Evolutionary conservation across 768 basidiomycete genomes (phyloP).

Genomic region (Asterophora parasitica): DNA sequence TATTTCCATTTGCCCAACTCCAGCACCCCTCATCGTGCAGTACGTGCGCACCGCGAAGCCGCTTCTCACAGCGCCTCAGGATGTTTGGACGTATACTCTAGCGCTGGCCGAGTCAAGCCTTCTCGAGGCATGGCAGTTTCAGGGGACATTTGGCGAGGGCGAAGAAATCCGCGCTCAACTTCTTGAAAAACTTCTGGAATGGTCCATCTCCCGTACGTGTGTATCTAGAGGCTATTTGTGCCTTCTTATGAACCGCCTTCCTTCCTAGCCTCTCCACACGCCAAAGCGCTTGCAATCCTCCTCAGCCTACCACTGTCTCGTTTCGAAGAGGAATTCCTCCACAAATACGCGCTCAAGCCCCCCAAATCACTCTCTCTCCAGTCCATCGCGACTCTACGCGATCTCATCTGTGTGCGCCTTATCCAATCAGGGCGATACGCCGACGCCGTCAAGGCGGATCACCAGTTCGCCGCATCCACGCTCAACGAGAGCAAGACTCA

Average conservation of each 20-base stretch:
- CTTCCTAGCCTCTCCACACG: conserved; percentile 51
- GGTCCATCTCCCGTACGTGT: conserved; percentile 65
- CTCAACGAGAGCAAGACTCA: conserved; percentile 33
- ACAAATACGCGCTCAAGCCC: conserved; percentile 53
- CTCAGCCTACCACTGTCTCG: conserved; percentile 60
- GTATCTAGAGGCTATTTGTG: neutral
- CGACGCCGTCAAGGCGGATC: conserved; percentile 75
- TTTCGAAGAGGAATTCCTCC: conserved; percentile 58
- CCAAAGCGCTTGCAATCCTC: conserved; percentile 53
- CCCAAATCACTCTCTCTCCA: conserved; percentile 41
- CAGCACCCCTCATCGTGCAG: conserved; percentile 56
- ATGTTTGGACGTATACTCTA: conserved; percentile 64
- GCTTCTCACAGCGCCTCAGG: conserved; percentile 58
- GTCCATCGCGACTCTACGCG: conserved; percentile 59
- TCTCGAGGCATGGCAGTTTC: conserved; percentile 71
- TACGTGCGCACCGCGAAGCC: conserved; percentile 79
- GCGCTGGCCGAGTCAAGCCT: conserved; percentile 65
- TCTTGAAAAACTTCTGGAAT: conserved; percentile 55
- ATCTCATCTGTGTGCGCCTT: conserved; percentile 74
- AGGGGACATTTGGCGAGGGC: conserved; percentile 62
- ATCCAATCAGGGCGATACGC: conserved; percentile 66
- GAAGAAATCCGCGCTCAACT: conserved; percentile 50
- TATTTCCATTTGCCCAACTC: conserved; percentile 44
- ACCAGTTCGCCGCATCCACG: conserved; percentile 47
- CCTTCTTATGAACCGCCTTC: conserved; percentile 3